Base-by-base conservation (phyloP, 164 flowering plant species). In the Piper betle region DNA sequence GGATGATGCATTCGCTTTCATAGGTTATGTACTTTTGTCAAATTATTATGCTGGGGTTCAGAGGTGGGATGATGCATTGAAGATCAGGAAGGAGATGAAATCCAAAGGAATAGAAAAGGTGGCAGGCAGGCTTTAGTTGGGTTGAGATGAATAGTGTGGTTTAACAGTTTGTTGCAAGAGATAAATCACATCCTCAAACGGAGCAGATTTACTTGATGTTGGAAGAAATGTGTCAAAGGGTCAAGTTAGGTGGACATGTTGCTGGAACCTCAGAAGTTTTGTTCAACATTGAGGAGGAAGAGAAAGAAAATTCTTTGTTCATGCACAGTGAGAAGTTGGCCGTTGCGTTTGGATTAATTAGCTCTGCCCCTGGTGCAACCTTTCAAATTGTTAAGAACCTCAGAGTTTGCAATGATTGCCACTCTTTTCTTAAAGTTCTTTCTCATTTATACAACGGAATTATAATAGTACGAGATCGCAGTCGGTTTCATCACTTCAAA, bases 391-490 rank as follows among this genome's bases (percentile, higher is more conserved):
- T 77, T 39, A 77, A 77, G 69, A 77, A 73, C 63, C 73, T 77
- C 52, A 74, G 75, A 18, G 75, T 77, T 19, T 77, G 80, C 57
- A 58, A 64, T 39, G 80, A 77, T 68, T 76, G 76, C 56, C 79
- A 76, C 61, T 70, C 76, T 41, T 70, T 71, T 53, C 37, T 76
- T n/a, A 76, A 70, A 60, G 57, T 68, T 19, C 55, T 73, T 4
- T 72, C 79, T 12, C 58, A 65, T 68, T 64, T 66, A 40, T 76
- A 59, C 16, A 39, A 52, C 42, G 69, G 76, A 42, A 67, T 65
- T 46, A 73, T 76, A 57, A 43, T 76, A 46, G 79, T 71, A 37
- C 67, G 76, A 62, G 79, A 75, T 55, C 57, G 76, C 59, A 68
- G 65, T 59, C 76, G 79, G 4, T 76, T 76, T 66, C 74, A 72